Evolutionary conservation across 352 stramenopile species (phyloP).

Genomic region (Phytophthora rubi): DNA sequence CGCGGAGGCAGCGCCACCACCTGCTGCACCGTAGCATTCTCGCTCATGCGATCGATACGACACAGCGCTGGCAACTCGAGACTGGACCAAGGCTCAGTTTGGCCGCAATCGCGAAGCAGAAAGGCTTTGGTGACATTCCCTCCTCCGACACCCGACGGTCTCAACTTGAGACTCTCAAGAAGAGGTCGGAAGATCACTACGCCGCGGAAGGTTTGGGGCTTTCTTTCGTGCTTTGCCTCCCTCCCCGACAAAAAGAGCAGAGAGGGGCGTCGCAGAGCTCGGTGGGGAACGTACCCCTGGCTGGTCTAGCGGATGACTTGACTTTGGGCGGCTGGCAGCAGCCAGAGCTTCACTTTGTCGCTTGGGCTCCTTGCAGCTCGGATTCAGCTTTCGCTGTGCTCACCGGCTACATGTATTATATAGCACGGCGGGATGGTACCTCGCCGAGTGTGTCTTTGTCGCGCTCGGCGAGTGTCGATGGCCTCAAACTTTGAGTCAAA

Average conservation of each 20-base stretch:
- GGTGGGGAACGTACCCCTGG: conserved; percentile 13
- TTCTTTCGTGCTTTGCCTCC: conserved; percentile 23
- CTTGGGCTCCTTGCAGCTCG: neutral
- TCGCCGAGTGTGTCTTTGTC: conserved; percentile 23
- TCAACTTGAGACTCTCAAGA: neutral
- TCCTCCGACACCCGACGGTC: neutral
- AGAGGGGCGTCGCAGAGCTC: conserved; percentile 8
- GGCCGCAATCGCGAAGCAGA: conserved; percentile 3
- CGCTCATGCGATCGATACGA: conserved; percentile 5
- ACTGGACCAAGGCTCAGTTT: no score
- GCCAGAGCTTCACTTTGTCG: neutral
- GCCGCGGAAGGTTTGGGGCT: conserved; percentile 21
- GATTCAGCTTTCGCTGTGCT: conserved; percentile 2
- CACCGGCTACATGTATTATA: neutral
- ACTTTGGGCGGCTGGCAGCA: conserved; percentile 2
- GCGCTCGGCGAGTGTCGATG: conserved; percentile 3
- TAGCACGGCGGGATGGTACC: neutral
- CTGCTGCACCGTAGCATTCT: neutral
- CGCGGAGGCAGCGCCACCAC: conserved; percentile 18
- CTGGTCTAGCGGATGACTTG: conserved; percentile 18
- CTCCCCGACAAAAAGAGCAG: conserved; percentile 10
- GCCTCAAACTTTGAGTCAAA: neutral
- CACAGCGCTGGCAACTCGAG: no score
- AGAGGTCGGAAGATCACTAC: conserved; percentile 38
- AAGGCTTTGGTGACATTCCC: neutral